These are phyloP conservation scores for Catunica adiposa DNA, from an alignment of 2,329 filamentous ascomycete genomes.

Conservation along the genomic window DNA sequence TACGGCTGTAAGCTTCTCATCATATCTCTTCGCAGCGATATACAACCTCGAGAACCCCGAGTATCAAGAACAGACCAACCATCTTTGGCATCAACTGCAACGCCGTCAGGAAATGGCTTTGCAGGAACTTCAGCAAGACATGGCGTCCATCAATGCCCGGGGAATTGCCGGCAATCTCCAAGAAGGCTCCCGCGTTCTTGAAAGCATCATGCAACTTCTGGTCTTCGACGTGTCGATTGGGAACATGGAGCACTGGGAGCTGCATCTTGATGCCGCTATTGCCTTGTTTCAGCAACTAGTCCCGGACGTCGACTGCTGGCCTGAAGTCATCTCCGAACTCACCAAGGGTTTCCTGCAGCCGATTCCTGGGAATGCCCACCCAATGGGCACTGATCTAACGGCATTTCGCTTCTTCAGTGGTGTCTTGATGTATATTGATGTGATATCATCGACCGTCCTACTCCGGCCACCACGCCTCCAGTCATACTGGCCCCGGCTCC, in stretches of 20 bases:
- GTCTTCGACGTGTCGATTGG: slow-evolving; percentile 33
- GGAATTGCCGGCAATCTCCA: slow-evolving; percentile 20
- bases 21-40: slow-evolving; percentile 38
- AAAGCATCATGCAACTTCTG: slow-evolving; percentile 36
- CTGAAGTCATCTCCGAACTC: slow-evolving; percentile 21
- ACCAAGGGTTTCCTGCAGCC: slow-evolving; percentile 23
- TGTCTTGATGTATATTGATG: slow-evolving; percentile 32
- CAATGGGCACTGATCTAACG: slow-evolving; percentile 30
- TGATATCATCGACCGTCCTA: slow-evolving; percentile 32
- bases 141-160: slow-evolving; percentile 22
- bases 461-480: slow-evolving; percentile 27
- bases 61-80: slow-evolving; percentile 23
- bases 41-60: slow-evolving; percentile 13
- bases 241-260: slow-evolving; percentile 32
- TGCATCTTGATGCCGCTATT: slow-evolving; percentile 33
- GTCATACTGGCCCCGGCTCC: slow-evolving; percentile 25
- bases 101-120: slow-evolving; percentile 29
- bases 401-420: slow-evolving; percentile 32
- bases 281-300: slow-evolving; percentile 33
- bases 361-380: slow-evolving; percentile 20
- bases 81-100: slow-evolving; percentile 26
- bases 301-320: slow-evolving; percentile 24
- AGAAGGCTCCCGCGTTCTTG: slow-evolving; percentile 27
- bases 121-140: slow-evolving; percentile 27
- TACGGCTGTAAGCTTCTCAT: slow-evolving; percentile 37